Evolutionary conservation across 768 basidiomycete genomes (phyloP).

Genomic region (Psilocybe subaeruginosa): DNA sequence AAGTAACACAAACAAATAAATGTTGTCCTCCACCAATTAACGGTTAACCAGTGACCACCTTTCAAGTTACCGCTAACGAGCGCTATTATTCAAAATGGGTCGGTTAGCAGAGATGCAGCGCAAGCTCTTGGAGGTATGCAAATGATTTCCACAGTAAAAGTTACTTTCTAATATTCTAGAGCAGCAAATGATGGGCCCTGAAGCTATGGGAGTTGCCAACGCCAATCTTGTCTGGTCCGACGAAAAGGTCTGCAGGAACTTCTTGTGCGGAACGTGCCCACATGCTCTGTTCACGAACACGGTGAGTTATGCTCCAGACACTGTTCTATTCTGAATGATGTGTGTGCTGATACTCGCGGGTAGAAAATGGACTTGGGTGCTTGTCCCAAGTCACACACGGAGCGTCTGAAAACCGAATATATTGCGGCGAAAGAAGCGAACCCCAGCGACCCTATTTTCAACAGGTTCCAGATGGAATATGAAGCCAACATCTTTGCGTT

Average conservation of each 20-base stretch:
- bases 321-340: not conserved
- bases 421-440: conserved; percentile 74
- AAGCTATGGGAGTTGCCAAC: conserved; percentile 96
- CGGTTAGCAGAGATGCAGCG: conserved; percentile 97
- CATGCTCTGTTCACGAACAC: conserved; percentile 98
- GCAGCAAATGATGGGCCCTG: conserved; percentile 99
- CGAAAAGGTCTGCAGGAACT: conserved; percentile 98
- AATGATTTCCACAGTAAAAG: not conserved
- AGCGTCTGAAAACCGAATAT: conserved; percentile 91
- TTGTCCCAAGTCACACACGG: conserved; percentile 96
- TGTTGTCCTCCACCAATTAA: not conserved
- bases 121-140: conserved; percentile 69
- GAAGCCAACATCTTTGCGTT: conserved; percentile 94
- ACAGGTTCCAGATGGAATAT: conserved; percentile 92
- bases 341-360: conserved; percentile 8
- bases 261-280: conserved; percentile 97
- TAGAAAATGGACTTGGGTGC: conserved; percentile 99
- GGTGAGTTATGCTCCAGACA: conserved; percentile 47
- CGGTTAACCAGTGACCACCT: not conserved
- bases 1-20: conserved; percentile 14
- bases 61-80: not conserved
- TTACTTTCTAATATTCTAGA: conserved; percentile 13
- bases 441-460: conserved; percentile 81
- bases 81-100: conserved; percentile 62
- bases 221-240: conserved; percentile 92